Percentiles rank a stretch among this genome's conserved stretches.
Evolutionary conservation across 805 yeast genomes (phyloP).

Genomic region (Candida pseudofarinosa): DNA sequence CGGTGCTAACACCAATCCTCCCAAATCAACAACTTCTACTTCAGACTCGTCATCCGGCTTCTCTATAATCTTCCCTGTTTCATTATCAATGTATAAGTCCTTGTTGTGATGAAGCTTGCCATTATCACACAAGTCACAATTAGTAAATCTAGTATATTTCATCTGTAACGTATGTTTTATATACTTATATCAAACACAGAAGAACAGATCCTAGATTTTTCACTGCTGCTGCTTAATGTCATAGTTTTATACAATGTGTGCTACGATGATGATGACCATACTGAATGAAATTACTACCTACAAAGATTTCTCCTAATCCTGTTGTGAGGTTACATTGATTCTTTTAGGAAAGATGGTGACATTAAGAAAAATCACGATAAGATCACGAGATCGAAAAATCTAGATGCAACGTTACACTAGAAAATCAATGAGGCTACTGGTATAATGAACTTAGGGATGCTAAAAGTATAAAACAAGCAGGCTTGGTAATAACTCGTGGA

Average conservation of each 20-base stretch:
- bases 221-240: not conserved
- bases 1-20: conserved; percentile 48
- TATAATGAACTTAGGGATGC: not conserved
- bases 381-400: not conserved
- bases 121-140: conserved; percentile 40
- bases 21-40: conserved; percentile 36
- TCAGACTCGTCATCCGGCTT: conserved; percentile 14
- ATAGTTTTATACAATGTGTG: not conserved
- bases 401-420: not conserved
- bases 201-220: not conserved
- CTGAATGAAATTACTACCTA: not conserved
- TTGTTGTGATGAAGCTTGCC: conserved; percentile 29
- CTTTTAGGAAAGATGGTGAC: not conserved
- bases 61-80: conserved; percentile 37
- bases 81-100: conserved; percentile 43
- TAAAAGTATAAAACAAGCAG: not conserved
- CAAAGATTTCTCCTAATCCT: not conserved
- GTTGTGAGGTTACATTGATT: not conserved
- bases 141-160: conserved; percentile 31
- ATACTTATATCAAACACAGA: no score
- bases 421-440: not conserved
- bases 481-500: not conserved
- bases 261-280: not conserved
- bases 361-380: not conserved
- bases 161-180: not conserved